Conservation (phyloP, 2,329 filamentous ascomycete species). For the Falciphora oryzae region DNA sequence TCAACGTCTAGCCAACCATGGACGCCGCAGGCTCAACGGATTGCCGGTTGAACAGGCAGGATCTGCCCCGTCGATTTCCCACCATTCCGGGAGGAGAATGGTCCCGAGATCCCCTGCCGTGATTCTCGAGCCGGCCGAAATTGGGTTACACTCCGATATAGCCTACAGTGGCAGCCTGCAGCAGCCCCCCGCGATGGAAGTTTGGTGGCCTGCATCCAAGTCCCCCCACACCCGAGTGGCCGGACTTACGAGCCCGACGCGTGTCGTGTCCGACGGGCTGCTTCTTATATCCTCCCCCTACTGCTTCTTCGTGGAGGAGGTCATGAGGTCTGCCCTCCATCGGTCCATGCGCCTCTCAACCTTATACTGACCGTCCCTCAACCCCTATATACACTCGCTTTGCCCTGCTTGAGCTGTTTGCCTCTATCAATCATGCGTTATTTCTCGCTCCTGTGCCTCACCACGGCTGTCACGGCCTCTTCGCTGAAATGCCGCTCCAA, state of each 20-base stretch:
- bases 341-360: neutral
- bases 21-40: too few species aligned
- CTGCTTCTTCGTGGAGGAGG: neutral
- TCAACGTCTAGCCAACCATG: too few species aligned
- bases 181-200: neutral
- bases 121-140: neutral
- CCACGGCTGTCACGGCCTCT: conserved; percentile 8
- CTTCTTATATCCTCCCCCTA: neutral
- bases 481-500: conserved; percentile 21
- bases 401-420: neutral
- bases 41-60: too few species aligned
- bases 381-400: neutral
- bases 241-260: neutral
- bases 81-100: neutral
- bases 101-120: neutral
- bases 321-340: too few species aligned
- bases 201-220: neutral
- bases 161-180: conserved; percentile 8
- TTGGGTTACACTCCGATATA: conserved; percentile 1
- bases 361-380: neutral
- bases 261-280: neutral
- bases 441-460: conserved; percentile 6
- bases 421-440: conserved; percentile 4
- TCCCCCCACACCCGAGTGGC: neutral
- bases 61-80: neutral